Evolutionary conservation across 2,329 filamentous ascomycete species (phyloP), one percentile per base, ranked within the genome.

Genomic region (Hyphodiscus sp.): DNA sequence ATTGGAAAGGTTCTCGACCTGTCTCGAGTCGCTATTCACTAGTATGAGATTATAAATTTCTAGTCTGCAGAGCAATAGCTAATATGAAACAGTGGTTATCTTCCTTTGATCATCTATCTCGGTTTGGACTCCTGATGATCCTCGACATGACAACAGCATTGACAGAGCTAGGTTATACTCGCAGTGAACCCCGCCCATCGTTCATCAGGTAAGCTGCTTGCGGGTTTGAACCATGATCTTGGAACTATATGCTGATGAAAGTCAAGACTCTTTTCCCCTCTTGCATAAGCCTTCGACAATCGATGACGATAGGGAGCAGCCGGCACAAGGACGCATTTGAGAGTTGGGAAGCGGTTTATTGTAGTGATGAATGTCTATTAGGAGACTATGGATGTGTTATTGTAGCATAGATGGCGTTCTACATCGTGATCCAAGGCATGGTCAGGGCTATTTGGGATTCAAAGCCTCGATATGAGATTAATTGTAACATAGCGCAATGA

Each of bases 1-100:
- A 96, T 99, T 74, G 86, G 89, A 68, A 92, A 91, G 79, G 81
- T 97, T 76, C 94, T 99, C 71, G 94, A 97, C 74, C 77, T 96
- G 71, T 94, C 91, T 58, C 85, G 91, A 68, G 86, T 96, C 67
- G 91, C 89, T 56, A 87, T 99, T 69, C 94, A 99, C 77, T 99
- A 97, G 90, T 95, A 82, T 62, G 87, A 26, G 41, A 26, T 48
- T 10, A 49, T 43, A 16, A 9, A 20, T n/a, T 52, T 26, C 15
- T 29, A 7, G 23, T 11, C 19, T 1, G 23, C 49, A 47, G 7
- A 49, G 19, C 5, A 9, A 49, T 46, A 16, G 59, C 72, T 78
- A 61, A 79, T 67, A 48, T 51, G 29, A 45, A 50, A 50, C 65
- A 95, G 90, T 79, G 94, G 94, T 71, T 99, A 97, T 74, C 83